phyloP scores from a whole-genome alignment of 192 early-diverging fungal species.

The Podila horticola region DNA sequence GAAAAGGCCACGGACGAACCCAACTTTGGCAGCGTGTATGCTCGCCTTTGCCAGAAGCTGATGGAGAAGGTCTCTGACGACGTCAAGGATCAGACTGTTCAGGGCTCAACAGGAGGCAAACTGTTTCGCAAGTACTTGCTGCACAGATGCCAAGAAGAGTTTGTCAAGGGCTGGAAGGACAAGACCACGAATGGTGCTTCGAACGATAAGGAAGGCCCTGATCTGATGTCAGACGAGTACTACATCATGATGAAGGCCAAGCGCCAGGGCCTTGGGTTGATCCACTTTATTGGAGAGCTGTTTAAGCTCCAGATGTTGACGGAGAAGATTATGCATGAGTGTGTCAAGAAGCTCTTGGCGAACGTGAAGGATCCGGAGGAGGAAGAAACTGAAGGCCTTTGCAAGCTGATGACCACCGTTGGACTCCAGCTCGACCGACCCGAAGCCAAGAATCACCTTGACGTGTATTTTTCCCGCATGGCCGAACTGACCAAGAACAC shows the following conservation, averaged over 20 bases:
- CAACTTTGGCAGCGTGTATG: conserved; percentile 92
- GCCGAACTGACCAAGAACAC: conserved; percentile 73
- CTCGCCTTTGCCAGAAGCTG: conserved; percentile 84
- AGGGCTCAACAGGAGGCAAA: conserved; percentile 64
- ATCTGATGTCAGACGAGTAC: conserved; percentile 82
- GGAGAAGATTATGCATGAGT: conserved; percentile 95
- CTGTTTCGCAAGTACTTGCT: conserved; percentile 93
- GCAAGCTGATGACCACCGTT: conserved; percentile 91
- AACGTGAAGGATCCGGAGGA: conserved; percentile 85
- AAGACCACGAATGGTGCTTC: conserved; percentile 67
- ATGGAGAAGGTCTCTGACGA: conserved; percentile 70
- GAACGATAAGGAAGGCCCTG: conserved; percentile 67
- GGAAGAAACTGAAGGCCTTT: conserved; percentile 94
- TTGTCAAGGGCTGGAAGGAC: conserved; percentile 90
- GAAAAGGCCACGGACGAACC: conserved; percentile 97
- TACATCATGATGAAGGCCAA: conserved; percentile 91
- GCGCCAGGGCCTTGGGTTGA: conserved; percentile 93
- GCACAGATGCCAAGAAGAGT: conserved; percentile 95
- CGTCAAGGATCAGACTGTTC: conserved; percentile 70
- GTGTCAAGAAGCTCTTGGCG: conserved; percentile 82
- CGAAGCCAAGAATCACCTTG: conserved; percentile 74
- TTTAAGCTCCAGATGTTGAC: conserved; percentile 92
- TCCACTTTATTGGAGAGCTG: conserved; percentile 95
- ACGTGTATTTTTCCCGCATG: conserved; percentile 90
- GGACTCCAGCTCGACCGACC: conserved; percentile 77